These are phyloP conservation scores for Erythrobasidium hasegawianum DNA, from an alignment of 1,284 basidiomycete genomes.

Conservation along the genomic window DNA sequence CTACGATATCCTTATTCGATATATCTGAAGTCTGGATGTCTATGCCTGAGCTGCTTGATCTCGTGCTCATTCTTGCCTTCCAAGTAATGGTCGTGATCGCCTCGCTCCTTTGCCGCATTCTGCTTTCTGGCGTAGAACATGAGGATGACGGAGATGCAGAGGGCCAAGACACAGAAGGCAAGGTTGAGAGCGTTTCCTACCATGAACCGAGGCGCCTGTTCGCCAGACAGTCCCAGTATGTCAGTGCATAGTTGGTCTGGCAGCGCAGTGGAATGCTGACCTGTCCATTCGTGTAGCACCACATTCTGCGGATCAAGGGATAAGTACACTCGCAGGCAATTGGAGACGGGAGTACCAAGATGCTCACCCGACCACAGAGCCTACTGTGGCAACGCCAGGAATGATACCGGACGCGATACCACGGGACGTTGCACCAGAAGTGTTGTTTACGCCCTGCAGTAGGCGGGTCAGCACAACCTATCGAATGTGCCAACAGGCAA, in stretches of 20 bases:
- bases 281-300: not conserved
- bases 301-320: no score
- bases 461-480: slow-evolving; percentile 2
- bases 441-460: slow-evolving; percentile 40
- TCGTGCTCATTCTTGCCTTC: slow-evolving; percentile 39
- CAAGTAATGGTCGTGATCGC: slow-evolving; percentile 39
- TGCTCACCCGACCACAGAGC: slow-evolving; percentile 21
- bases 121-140: slow-evolving; percentile 38
- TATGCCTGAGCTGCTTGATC: slow-evolving; percentile 33
- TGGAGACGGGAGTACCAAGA: no score
- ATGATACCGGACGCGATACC: slow-evolving; percentile 40
- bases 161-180: slow-evolving; percentile 15
- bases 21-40: slow-evolving; percentile 40
- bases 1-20: slow-evolving; percentile 9
- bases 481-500: not conserved
- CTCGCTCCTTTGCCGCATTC: slow-evolving; percentile 39
- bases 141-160: slow-evolving; percentile 27
- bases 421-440: slow-evolving; percentile 36
- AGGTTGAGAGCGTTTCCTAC: slow-evolving; percentile 33
- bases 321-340: no score
- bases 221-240: slow-evolving; percentile 10
- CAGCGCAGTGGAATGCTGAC: not conserved
- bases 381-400: slow-evolving; percentile 35
- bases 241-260: no score
- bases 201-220: slow-evolving; percentile 29